Conservation (phyloP, 1,139 yeast species). For the Suhomyces choctaworum region DNA sequence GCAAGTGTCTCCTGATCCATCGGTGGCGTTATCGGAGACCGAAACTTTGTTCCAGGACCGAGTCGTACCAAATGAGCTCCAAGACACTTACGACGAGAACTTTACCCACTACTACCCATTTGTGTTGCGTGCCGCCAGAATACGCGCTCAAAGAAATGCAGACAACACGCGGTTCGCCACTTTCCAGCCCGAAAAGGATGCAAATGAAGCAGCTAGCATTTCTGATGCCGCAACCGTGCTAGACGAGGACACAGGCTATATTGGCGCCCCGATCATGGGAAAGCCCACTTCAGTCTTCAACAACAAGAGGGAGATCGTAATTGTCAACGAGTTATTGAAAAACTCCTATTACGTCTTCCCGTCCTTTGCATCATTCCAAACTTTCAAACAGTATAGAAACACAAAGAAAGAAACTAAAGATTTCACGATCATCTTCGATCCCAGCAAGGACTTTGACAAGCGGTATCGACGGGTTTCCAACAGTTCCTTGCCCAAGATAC, state of each 20-base stretch:
- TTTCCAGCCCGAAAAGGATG: too few species aligned
- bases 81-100: conserved; percentile 38
- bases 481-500: conserved; percentile 1
- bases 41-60: conserved; percentile 22
- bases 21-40: conserved; percentile 19
- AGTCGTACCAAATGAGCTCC: conserved; percentile 32
- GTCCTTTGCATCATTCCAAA: conserved; percentile 28
- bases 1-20: conserved; percentile 7
- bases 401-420: conserved; percentile 26
- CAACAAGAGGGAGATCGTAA: conserved; percentile 30
- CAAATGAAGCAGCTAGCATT: not conserved
- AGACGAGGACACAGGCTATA: conserved; percentile 13
- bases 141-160: conserved; percentile 11
- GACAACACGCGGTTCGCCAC: not conserved
- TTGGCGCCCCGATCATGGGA: conserved; percentile 14
- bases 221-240: conserved; percentile 27
- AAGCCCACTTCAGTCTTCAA: conserved; percentile 20
- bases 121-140: conserved; percentile 30
- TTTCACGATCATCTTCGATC: conserved; percentile 26
- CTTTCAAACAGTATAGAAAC: conserved; percentile 32
- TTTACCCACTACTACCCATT: conserved; percentile 42
- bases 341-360: conserved; percentile 33
- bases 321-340: conserved; percentile 39
- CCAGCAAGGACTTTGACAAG: conserved; percentile 16
- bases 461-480: conserved; percentile 18